phyloP scores from a whole-genome alignment of 371 early-diverging fungal species.

The Capillidium heterosporum region DNA sequence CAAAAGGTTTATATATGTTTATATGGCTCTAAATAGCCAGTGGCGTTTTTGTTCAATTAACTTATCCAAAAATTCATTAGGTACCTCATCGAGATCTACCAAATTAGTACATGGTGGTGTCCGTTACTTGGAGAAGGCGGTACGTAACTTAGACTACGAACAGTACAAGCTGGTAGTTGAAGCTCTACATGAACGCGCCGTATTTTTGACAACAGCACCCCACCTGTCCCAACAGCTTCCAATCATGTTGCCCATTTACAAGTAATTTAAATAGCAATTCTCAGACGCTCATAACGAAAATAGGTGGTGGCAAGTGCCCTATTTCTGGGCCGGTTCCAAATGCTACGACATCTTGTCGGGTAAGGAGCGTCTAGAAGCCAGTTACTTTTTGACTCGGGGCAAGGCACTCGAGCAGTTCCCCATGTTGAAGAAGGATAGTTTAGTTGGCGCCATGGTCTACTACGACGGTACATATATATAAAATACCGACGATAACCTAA shows the following conservation, averaged over 20 bases:
- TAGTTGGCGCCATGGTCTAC: constrained; percentile 93
- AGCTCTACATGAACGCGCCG: constrained; percentile 91
- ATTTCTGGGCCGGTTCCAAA: constrained; percentile 94
- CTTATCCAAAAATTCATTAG: constrained; percentile 18
- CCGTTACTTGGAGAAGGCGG: constrained; percentile 96
- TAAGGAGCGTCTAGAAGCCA: constrained; percentile 63
- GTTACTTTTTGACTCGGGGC: constrained; percentile 69
- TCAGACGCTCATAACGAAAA: background rate
- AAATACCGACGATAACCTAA: background rate
- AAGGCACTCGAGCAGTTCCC: constrained; percentile 90
- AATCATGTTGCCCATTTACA: constrained; percentile 90
- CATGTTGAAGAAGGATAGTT: constrained; percentile 73
- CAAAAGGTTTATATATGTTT: background rate
- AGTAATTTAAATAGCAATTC: constrained; percentile 21
- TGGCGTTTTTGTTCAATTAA: background rate
- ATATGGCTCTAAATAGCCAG: background rate
- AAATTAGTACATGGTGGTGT: constrained; percentile 99
- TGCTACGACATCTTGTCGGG: constrained; percentile 93
- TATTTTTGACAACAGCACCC: constrained; percentile 90
- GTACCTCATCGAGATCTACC: constrained; percentile 92
- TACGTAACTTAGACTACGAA: constrained; percentile 84
- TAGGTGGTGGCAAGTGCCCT: constrained; percentile 90
- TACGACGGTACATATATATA: constrained; percentile 56
- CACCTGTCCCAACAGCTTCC: constrained; percentile 87
- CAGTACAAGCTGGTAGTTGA: constrained; percentile 95